Evolutionary conservation across 2,329 filamentous ascomycete species (phyloP).

Genomic region (Diaporthe vaccinii): DNA sequence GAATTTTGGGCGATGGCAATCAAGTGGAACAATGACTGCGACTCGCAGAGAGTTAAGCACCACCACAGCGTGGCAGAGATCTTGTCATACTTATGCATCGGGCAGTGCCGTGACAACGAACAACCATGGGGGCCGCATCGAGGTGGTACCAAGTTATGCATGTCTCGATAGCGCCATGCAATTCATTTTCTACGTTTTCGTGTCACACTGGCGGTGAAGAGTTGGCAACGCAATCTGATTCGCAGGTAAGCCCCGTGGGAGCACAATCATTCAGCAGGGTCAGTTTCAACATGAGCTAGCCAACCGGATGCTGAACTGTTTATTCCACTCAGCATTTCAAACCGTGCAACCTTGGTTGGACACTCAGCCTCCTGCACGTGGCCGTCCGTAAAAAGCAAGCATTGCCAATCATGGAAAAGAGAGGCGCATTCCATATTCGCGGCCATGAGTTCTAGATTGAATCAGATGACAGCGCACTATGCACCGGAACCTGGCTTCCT

Average conservation of each 20-base stretch:
- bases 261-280: slow-evolving; percentile 19
- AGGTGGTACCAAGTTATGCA: slow-evolving; percentile 25
- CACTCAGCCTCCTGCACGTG: slow-evolving; percentile 4
- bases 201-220: slow-evolving; percentile 33
- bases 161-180: slow-evolving; percentile 23
- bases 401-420: not conserved
- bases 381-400: not conserved
- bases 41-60: not conserved
- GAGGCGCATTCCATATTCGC: not conserved
- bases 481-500: not conserved
- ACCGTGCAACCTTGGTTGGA: not conserved
- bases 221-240: not conserved
- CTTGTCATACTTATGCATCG: slow-evolving; percentile 27
- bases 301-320: not conserved
- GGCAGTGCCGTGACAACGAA: not conserved
- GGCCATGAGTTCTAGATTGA: not conserved
- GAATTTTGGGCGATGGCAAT: not conserved
- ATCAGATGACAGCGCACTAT: not conserved
- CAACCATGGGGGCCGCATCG: not conserved
- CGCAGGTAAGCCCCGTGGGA: slow-evolving; percentile 21
- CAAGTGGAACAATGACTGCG: not conserved
- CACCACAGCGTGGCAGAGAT: not conserved
- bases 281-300: not conserved
- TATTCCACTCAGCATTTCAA: not conserved
- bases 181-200: slow-evolving; percentile 29